phyloP scores from a whole-genome alignment of 768 basidiomycete genomes.

The Kwoniella heveanensis region DNA sequence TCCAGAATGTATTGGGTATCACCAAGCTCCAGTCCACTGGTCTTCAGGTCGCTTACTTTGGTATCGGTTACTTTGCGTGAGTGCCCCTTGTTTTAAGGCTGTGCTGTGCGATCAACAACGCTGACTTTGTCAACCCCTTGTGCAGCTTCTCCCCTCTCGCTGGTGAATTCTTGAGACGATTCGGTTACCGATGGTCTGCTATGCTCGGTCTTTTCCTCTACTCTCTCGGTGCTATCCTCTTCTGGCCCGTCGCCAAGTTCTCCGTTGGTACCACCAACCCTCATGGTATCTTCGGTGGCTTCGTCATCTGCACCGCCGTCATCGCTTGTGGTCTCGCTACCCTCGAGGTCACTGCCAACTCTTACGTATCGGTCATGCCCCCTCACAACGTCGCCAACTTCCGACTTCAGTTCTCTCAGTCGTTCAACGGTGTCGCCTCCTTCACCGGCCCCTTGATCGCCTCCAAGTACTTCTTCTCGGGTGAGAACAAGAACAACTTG shows the following conservation, averaged over 20 bases:
- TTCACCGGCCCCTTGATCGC: conserved; percentile 73
- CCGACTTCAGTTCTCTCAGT: conserved; percentile 76
- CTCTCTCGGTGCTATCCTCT: conserved; percentile 68
- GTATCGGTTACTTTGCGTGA: conserved; percentile 52
- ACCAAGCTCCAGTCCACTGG: conserved; percentile 71
- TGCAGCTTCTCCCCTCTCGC: conserved; percentile 54
- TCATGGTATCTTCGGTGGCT: conserved; percentile 67
- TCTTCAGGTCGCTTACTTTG: conserved; percentile 69
- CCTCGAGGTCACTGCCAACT: conserved; percentile 68
- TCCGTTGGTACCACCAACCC: conserved; percentile 47
- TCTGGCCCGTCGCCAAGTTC: conserved; percentile 75
- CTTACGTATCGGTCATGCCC: conserved; percentile 65
- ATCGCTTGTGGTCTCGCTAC: conserved; percentile 61
- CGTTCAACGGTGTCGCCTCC: conserved; percentile 74
- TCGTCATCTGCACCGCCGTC: conserved; percentile 67
- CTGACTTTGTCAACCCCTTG: no score
- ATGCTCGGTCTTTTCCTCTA: conserved; percentile 49
- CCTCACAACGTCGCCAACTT: conserved; percentile 71
- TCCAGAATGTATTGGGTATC: conserved; percentile 70
- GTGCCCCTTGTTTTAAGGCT: no score
- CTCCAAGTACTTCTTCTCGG: conserved; percentile 72
- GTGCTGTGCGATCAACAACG: no score
- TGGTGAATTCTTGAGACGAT: conserved; percentile 58
- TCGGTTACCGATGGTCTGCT: conserved; percentile 66
- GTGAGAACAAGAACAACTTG: conserved; percentile 64